Base-by-base conservation (phyloP, 2,329 filamentous ascomycete species). In the Phialophora tarda region DNA sequence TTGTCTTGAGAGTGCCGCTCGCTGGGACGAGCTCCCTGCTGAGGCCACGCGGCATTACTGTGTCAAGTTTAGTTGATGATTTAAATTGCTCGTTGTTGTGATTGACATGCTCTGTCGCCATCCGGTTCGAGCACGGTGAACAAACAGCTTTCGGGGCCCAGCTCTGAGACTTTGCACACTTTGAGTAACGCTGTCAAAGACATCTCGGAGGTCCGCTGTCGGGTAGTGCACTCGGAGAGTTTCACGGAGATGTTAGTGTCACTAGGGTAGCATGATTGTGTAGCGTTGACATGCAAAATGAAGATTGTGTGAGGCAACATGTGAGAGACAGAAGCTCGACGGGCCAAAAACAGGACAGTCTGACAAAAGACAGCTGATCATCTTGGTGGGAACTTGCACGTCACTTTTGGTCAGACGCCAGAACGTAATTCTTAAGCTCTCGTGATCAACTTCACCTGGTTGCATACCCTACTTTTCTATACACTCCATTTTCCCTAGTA, bases 191-290 rank as follows among this genome's bases (percentile, higher is more conserved):
- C 32, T 28, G n/a, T 26, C 59, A 54, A 53, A 26, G 59, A 56
- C 60, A 34, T 56, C 12, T 34, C 62, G 62, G 62, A 64, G 7
- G 62, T 64, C 62, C 62, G 62, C 14, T 7, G 48, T 30, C 14
- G 14, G 8, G 17, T 58, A 8, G 56, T 23, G n/a, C 38, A 21
- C 38, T 44, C 38, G 38, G 38, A 44, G 4, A n/a, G 14, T n/a
- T 44, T 44, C 17, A 44, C 38, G 38, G 38, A 44, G 38, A n/a
- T 44, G 38, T 8, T 17, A n/a, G 38, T 44, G 38, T 44, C 17
- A 44, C 17, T 17, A 3, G 38, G 5, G 14, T 7, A 11, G 38
- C 38, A 44, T 44, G 14, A 44, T 21, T 44, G 38, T 44, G 38
- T 44, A n/a, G 38, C 38, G 17, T 44, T 44, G 17, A 8, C 17